Base-by-base conservation (phyloP, 306 rosid species). In the Alnus glutinosa region DNA sequence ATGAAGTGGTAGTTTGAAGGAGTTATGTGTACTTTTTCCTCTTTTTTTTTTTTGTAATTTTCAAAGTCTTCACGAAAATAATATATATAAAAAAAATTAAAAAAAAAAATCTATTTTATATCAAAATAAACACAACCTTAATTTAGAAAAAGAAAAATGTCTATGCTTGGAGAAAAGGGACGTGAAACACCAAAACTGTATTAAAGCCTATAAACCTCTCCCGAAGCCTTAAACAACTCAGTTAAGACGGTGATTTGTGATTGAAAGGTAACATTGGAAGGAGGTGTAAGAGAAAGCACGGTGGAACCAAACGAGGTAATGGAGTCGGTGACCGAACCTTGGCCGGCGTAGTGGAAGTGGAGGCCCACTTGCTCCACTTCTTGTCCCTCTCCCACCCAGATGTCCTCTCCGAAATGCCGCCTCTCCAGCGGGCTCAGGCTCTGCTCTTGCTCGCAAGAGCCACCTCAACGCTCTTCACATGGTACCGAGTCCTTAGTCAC, bases 351-450 rank as follows among this genome's bases (percentile, higher is more conserved):
- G 90, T 81, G 23, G 84, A 87, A 37, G 79, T 93, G 5, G 86
- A 77, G 59, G 39, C 87, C 2, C 89, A 88, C 74, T 86, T 89
- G 61, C 68, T 68, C 12, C 81, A 89, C 3, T 83, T 91, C 54
- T 34, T 93, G 70, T 78, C 98, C 62, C 93, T 90, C 34, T 87
- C 81, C 2, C 90, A 93, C 69, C 90, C 98, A 3, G 81, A 89
- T 10, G 63, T 76, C 44, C 97, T 95, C 36, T 72, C 95, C 62
- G 74, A 91, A 82, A 63, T 91, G 88, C 89, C 89, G 48, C 96
- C 99, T 79, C 88, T 95, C 42, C 87, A 93, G 57, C 97, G 98
- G 4, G 97, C 99, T 75, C 96, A 89, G 9, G 81, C 96, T 5
- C 79, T 93, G 71, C 92, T 93, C 70, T 37, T 90, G 75, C 82